Evolutionary conservation across 345 rosid genomes (phyloP).

Genomic region (Gossypium raimondii): DNA sequence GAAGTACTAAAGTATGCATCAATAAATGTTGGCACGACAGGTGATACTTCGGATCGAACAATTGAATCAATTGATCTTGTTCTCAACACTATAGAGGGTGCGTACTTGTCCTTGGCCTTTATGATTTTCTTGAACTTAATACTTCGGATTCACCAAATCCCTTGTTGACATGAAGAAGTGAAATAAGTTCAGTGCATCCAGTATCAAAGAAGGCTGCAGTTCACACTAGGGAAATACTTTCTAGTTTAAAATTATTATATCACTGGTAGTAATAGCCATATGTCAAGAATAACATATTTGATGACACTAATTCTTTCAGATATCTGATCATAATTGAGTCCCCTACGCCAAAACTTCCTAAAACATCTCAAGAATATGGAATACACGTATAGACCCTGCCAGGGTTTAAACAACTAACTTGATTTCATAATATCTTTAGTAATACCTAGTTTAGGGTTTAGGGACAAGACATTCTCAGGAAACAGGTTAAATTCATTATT

Average conservation of each 20-base stretch:
- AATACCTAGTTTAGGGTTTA: not conserved
- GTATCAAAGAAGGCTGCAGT: not conserved
- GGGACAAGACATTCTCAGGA: not conserved
- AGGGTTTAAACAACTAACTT: not conserved
- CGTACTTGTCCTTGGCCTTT: not conserved
- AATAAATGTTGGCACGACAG: constrained; percentile 30
- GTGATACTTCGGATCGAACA: constrained; percentile 38
- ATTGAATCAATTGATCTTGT: constrained; percentile 51
- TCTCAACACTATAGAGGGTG: constrained; percentile 54
- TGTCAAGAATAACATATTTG: not conserved
- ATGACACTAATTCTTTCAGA: not conserved
- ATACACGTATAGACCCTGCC: not conserved
- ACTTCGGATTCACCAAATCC: not conserved
- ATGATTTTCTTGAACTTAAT: not conserved
- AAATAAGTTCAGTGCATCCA: not conserved
- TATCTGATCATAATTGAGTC: not conserved
- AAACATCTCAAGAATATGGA: not conserved
- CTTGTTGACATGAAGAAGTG: not conserved
- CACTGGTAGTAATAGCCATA: not conserved
- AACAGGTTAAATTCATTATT: not conserved
- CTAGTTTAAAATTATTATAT: not conserved
- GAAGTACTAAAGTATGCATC: not conserved
- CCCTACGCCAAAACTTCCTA: not conserved
- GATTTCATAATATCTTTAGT: not conserved
- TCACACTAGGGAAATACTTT: not conserved